Evolutionary conservation across 164 flowering plant genomes (phyloP).

Genomic region (Macadamia tetraphylla): DNA sequence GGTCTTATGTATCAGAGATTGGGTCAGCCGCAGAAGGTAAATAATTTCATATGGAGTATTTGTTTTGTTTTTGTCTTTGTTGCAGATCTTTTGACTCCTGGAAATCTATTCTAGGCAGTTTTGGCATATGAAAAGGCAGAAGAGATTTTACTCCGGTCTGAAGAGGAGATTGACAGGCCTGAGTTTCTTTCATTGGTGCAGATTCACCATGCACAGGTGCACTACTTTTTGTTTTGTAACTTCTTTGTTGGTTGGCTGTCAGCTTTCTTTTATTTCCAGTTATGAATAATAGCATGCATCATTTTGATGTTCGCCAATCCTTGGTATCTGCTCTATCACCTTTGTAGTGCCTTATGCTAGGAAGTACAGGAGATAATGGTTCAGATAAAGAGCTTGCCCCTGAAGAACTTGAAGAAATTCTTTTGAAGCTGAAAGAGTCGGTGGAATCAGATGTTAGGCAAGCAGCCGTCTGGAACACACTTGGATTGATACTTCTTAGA

Average conservation of each 20-base stretch:
- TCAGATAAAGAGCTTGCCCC: slow-evolving; percentile 64
- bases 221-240: slow-evolving; percentile 3
- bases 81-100: not conserved
- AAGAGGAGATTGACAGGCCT: slow-evolving; percentile 78
- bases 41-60: not conserved
- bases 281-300: slow-evolving; percentile 1
- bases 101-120: slow-evolving; percentile 47
- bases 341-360: slow-evolving; percentile 73
- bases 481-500: slow-evolving; percentile 76
- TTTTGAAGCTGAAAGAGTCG: slow-evolving; percentile 66
- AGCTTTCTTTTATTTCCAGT: slow-evolving; percentile 1
- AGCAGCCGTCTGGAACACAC: slow-evolving; percentile 80
- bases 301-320: slow-evolving; percentile 8
- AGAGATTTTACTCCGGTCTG: slow-evolving; percentile 68
- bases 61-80: not conserved
- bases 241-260: not conserved
- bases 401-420: slow-evolving; percentile 68
- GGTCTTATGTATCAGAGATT: slow-evolving; percentile 91
- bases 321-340: slow-evolving; percentile 14
- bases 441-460: slow-evolving; percentile 69
- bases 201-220: slow-evolving; percentile 93
- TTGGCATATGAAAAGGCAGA: slow-evolving; percentile 78
- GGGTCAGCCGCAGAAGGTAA: slow-evolving; percentile 86
- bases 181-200: slow-evolving; percentile 79
- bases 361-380: slow-evolving; percentile 47